These are phyloP conservation scores for Rhodotorula paludigena DNA, from an alignment of 768 basidiomycete genomes.

Conservation along the genomic window DNA sequence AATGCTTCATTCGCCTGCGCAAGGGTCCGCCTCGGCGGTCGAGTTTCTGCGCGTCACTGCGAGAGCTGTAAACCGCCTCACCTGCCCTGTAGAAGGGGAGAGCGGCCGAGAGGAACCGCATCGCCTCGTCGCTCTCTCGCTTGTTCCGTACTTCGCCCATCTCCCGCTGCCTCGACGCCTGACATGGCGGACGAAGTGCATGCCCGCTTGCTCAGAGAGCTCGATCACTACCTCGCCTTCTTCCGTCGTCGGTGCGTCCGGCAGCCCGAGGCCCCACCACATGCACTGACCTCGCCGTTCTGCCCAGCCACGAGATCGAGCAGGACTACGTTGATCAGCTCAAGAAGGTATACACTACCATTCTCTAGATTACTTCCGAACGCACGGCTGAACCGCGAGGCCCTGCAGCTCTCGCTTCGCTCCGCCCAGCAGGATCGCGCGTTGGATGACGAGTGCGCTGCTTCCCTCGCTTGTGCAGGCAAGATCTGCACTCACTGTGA, in stretches of 20 bases:
- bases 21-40: too few species aligned
- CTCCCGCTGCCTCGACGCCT: too few species aligned
- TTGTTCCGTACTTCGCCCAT: too few species aligned
- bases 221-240: constrained; percentile 24
- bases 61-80: too few species aligned
- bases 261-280: neutral
- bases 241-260: constrained; percentile 14
- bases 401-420: constrained; percentile 15
- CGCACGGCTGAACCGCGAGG: neutral
- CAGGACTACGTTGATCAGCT: constrained; percentile 32
- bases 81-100: too few species aligned
- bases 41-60: too few species aligned
- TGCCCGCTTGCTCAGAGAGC: constrained; percentile 1
- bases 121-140: too few species aligned
- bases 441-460: constrained; percentile 15
- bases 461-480: too few species aligned
- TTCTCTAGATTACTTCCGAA: too few species aligned
- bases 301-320: constrained; percentile 41
- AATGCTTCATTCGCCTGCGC: too few species aligned
- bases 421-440: constrained; percentile 8
- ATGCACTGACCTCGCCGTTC: neutral
- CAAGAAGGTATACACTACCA: constrained; percentile 21
- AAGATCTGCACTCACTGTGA: neutral
- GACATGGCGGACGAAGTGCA: constrained; percentile 27
- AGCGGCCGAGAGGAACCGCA: too few species aligned